Evolutionary conservation across 805 yeast genomes (phyloP).

Genomic region (Maudiozyma saulgeensis): DNA sequence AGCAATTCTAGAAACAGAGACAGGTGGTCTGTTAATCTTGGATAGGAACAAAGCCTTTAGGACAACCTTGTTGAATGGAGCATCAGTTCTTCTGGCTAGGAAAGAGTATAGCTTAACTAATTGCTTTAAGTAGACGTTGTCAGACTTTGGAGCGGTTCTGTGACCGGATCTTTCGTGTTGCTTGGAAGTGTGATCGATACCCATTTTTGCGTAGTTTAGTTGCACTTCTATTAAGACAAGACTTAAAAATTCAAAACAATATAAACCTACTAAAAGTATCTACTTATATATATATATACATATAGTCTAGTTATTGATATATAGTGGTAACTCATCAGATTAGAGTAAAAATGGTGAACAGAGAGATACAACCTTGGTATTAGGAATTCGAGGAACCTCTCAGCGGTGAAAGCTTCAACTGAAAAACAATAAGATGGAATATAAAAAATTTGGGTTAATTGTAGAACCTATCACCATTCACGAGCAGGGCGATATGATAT

Average conservation of each 20-base stretch:
- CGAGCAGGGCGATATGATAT: no score
- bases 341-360: no score
- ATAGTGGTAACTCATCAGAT: no score
- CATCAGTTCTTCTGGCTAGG: slow-evolving; percentile 99
- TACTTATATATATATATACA: no score
- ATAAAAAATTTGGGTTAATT: no score
- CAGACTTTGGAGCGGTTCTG: slow-evolving; percentile 99
- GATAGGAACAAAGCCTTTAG: slow-evolving; percentile 92
- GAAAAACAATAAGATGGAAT: no score
- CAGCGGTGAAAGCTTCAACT: no score
- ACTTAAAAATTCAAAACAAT: background rate
- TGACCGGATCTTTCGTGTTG: slow-evolving; percentile 94
- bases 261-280: background rate
- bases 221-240: background rate
- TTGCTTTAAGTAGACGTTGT: slow-evolving; percentile 96
- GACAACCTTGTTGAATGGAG: slow-evolving; percentile 96
- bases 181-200: slow-evolving; percentile 93
- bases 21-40: slow-evolving; percentile 99
- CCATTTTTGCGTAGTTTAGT: slow-evolving; percentile 46
- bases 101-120: slow-evolving; percentile 97
- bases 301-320: no score
- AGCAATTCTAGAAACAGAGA: slow-evolving; percentile 84
- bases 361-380: no score
- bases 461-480: no score
- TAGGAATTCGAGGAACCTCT: no score